Percentiles rank a stretch among this genome's conserved stretches.
phyloP scores from a whole-genome alignment of 73 alveolate genomes.

The Paramecium tetraurelia region DNA sequence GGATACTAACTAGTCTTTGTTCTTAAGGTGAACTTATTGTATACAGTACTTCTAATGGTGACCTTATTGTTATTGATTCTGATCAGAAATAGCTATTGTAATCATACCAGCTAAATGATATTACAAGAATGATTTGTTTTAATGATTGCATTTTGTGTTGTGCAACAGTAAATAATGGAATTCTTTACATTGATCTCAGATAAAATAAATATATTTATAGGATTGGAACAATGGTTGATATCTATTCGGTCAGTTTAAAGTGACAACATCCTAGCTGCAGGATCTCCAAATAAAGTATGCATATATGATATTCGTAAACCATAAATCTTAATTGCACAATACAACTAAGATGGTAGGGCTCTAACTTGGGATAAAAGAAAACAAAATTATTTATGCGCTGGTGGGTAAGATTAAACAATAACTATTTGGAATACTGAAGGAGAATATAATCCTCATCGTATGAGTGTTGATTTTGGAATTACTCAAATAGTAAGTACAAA shows the following conservation, averaged over 20 bases:
- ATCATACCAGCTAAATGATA: neutral
- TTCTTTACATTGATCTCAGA: neutral
- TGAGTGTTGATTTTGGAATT: neutral
- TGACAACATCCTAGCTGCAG: neutral
- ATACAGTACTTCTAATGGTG: neutral
- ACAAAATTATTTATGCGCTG: neutral
- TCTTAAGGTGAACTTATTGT: neutral
- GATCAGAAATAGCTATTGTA: neutral
- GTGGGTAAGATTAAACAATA: neutral
- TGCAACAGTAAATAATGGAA: constrained; percentile 4
- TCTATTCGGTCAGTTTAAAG: neutral
- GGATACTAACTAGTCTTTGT: neutral
- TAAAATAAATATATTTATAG: neutral
- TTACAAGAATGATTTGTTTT: neutral
- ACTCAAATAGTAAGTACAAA: neutral
- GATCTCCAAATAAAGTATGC: neutral
- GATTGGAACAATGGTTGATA: neutral
- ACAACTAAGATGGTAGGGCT: neutral
- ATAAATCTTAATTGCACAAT: neutral
- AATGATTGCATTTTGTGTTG: neutral
- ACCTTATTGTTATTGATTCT: neutral
- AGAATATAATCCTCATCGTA: neutral
- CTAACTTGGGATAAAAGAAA: neutral
- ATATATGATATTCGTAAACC: neutral
- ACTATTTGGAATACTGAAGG: neutral